These are phyloP conservation scores for Pseudogymnoascus sp. DNA, from an alignment of 2,329 filamentous ascomycete species.

Conservation along the genomic window DNA sequence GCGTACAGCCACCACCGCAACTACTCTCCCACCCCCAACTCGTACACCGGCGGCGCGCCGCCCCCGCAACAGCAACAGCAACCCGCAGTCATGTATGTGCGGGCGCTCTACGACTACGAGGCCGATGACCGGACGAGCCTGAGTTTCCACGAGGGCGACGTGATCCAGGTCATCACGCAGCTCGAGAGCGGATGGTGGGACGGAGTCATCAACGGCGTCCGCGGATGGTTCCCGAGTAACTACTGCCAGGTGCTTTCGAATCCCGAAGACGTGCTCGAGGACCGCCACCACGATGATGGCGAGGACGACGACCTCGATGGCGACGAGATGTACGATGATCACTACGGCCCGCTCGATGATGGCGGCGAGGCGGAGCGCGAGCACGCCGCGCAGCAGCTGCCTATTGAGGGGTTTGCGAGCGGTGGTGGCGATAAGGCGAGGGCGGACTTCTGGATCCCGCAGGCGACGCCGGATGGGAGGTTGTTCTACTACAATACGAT, in stretches of 20 bases:
- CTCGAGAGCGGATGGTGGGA: constrained; percentile 99
- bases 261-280: constrained; percentile 63
- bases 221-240: constrained; percentile 99
- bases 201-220: constrained; percentile 90
- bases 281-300: constrained; percentile 54
- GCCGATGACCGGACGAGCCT: constrained; percentile 94
- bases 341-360: constrained; percentile 45
- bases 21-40: constrained; percentile 36
- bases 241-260: constrained; percentile 84
- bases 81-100: constrained; percentile 67
- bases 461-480: constrained; percentile 86
- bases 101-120: constrained; percentile 95
- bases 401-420: constrained; percentile 31
- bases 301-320: constrained; percentile 59
- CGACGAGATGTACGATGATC: constrained; percentile 57
- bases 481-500: constrained; percentile 98
- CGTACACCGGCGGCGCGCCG: constrained; percentile 48
- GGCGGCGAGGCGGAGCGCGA: constrained; percentile 57
- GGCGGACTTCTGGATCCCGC: constrained; percentile 96
- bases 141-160: constrained; percentile 92
- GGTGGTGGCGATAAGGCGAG: constrained; percentile 66
- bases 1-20: constrained; percentile 14
- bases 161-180: constrained; percentile 97
- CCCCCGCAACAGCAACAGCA: not conserved
- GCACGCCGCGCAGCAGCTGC: constrained; percentile 35